phyloP scores from a whole-genome alignment of 2,329 filamentous ascomycete genomes.

The Hypomyces rosellus region DNA sequence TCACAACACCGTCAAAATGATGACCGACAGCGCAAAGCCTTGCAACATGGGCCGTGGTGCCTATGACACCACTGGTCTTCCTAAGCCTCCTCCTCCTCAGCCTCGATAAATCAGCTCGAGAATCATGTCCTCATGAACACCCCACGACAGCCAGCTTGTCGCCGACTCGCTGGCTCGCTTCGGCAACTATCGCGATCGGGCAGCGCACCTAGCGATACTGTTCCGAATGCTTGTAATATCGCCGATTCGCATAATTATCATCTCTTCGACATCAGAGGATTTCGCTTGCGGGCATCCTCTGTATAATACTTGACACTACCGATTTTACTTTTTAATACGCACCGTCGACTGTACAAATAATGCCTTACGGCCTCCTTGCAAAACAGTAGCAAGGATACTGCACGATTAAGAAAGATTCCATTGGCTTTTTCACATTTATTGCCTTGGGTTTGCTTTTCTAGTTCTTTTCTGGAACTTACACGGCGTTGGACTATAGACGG shows the following conservation, averaged over 20 bases:
- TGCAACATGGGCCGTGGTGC: slow-evolving; percentile 46
- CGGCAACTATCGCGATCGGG: not conserved
- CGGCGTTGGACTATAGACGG: slow-evolving; percentile 31
- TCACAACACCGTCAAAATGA: slow-evolving; percentile 27
- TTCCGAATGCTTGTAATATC: too few relatives aligned
- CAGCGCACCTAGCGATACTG: not conserved
- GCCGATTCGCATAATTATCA: slow-evolving; percentile 1
- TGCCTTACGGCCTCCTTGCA: not conserved
- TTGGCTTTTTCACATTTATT: slow-evolving; percentile 6
- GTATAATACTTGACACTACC: slow-evolving; percentile 23
- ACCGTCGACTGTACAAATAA: slow-evolving; percentile 24
- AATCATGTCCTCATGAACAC: slow-evolving; percentile 1
- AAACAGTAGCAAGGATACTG: too few relatives aligned
- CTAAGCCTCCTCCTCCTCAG: slow-evolving; percentile 41
- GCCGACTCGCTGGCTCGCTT: not conserved
- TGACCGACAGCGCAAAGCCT: slow-evolving; percentile 26
- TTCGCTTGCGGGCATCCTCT: slow-evolving; percentile 14
- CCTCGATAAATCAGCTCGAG: slow-evolving; percentile 26
- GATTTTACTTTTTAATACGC: slow-evolving; percentile 23
- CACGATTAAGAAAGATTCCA: slow-evolving; percentile 13
- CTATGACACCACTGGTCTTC: slow-evolving; percentile 45
- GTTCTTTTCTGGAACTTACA: slow-evolving; percentile 7
- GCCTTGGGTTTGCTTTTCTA: slow-evolving; percentile 12
- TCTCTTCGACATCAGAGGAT: slow-evolving; percentile 15
- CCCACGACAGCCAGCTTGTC: slow-evolving; percentile 12